Percentiles rank a stretch among this genome's conserved stretches.
These are phyloP conservation scores for Sutorius eximius DNA, from an alignment of 1,284 basidiomycete genomes.

Conservation along the genomic window DNA sequence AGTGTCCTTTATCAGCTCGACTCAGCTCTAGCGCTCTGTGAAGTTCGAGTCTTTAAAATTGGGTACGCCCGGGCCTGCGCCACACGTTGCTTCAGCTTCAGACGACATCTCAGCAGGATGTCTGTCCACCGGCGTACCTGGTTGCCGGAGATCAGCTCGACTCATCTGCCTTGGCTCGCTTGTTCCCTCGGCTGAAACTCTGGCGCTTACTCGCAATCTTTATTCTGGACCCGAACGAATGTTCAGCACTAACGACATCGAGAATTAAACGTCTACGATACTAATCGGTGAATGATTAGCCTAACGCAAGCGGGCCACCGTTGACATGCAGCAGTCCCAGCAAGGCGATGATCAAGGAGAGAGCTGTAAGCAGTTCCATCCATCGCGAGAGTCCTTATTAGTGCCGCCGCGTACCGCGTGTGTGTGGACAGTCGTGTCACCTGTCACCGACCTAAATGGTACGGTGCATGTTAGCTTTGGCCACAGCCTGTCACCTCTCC, in stretches of 20 bases:
- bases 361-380: neutral
- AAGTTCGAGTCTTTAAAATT: neutral
- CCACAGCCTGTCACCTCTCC: neutral
- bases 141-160: neutral
- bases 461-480: neutral
- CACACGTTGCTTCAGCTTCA: neutral
- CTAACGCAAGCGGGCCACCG: neutral
- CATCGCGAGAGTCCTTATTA: neutral
- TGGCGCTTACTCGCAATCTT: neutral
- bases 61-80: neutral
- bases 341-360: neutral
- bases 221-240: neutral
- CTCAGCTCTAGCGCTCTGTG: neutral
- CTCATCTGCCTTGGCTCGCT: neutral
- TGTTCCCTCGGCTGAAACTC: neutral
- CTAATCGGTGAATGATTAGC: neutral
- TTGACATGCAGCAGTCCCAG: neutral
- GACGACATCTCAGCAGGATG: neutral
- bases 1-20: constrained; percentile 12
- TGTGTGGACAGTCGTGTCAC: neutral
- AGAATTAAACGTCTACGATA: neutral
- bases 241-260: no score
- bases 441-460: neutral
- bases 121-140: constrained; percentile 4
- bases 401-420: neutral